These are phyloP conservation scores for Tetracladium maxilliforme DNA, from an alignment of 2,329 filamentous ascomycete species.

Conservation along the genomic window DNA sequence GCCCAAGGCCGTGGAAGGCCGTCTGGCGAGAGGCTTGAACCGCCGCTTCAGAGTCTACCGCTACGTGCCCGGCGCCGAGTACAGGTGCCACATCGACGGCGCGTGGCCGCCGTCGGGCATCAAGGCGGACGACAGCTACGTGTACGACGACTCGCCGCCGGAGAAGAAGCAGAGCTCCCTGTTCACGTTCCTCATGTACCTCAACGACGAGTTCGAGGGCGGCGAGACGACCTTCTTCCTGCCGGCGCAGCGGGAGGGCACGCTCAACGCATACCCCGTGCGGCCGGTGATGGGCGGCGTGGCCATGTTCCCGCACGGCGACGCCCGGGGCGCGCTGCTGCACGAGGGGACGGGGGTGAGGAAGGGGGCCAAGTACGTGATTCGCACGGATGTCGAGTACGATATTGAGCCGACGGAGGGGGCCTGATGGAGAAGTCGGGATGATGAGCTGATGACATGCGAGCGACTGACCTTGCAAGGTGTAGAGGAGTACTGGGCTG, in stretches of 20 bases:
- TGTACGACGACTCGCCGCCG: conserved; percentile 50
- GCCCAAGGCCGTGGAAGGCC: conserved; percentile 37
- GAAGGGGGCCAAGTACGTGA: conserved; percentile 54
- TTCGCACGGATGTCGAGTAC: conserved; percentile 57
- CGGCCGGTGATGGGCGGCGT: conserved; percentile 54
- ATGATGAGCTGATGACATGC: too few relatives aligned
- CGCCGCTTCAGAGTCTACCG: conserved; percentile 57
- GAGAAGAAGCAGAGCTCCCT: conserved; percentile 48
- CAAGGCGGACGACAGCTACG: conserved; percentile 36
- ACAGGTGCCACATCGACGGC: conserved; percentile 56
- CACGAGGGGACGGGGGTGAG: conserved; percentile 59
- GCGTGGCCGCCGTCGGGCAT: conserved; percentile 61
- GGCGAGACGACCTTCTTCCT: conserved; percentile 61
- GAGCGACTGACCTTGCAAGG: too few relatives aligned
- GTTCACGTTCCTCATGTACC: conserved; percentile 55
- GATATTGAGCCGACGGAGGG: too few relatives aligned
- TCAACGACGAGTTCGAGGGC: conserved; percentile 58
- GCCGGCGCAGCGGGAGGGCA: conserved; percentile 46
- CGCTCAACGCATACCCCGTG: conserved; percentile 54
- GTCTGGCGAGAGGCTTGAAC: conserved; percentile 46
- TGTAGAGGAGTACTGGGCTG: too few relatives aligned
- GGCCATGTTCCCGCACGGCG: conserved; percentile 56
- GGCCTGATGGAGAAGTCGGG: too few relatives aligned
- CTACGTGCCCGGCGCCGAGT: conserved; percentile 60
- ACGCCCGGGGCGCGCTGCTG: conserved; percentile 46